Evolutionary conservation across 169 alveolate species (phyloP).

Genomic region (Eimeria brunetti): DNA sequence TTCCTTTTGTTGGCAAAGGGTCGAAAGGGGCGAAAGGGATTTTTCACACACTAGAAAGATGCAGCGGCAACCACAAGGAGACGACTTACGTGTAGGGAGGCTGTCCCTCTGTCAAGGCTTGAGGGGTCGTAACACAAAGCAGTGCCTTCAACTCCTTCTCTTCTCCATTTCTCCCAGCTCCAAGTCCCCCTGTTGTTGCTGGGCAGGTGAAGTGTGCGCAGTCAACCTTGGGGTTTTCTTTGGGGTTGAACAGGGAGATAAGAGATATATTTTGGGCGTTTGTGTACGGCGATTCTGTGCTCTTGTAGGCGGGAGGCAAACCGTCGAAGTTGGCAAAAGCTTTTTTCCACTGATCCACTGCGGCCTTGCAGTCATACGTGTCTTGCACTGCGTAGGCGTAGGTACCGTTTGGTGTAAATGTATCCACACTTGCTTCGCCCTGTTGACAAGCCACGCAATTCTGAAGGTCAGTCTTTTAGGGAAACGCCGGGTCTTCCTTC

Average conservation of each 20-base stretch:
- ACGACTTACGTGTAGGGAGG: slow-evolving; percentile 1
- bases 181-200: not conserved
- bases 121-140: not conserved
- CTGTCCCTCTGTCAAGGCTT: not conserved
- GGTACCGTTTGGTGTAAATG: not conserved
- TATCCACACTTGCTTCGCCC: too few species aligned
- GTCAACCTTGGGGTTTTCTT: not conserved
- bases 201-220: slow-evolving; percentile 34
- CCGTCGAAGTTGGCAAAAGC: not conserved
- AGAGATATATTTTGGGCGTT: not conserved
- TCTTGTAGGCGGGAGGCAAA: not conserved
- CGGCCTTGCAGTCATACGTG: not conserved
- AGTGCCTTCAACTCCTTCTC: not conserved
- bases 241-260: not conserved
- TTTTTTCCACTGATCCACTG: not conserved
- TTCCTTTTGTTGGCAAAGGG: not conserved
- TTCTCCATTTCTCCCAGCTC: not conserved
- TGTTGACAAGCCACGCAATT: too few species aligned
- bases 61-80: not conserved
- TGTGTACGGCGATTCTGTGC: not conserved
- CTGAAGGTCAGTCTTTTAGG: too few species aligned
- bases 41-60: not conserved
- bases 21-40: not conserved
- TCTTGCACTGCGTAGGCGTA: not conserved
- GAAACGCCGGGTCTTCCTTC: too few species aligned